Conservation (phyloP, 1,284 basidiomycete species). For the Cryptococcus hybrid region DNA sequence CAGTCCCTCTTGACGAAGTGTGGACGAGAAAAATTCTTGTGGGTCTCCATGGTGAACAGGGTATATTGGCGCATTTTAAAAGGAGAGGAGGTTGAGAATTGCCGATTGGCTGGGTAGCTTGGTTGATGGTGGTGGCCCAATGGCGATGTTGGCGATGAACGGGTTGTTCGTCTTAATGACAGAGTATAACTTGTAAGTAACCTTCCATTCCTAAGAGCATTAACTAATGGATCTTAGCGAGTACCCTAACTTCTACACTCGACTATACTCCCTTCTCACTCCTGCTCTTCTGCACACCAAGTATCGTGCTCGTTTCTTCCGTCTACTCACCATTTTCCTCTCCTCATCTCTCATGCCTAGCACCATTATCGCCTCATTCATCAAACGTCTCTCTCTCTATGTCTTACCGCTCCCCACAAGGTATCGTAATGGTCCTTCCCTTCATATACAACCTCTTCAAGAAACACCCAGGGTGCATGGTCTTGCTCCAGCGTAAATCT, state of each 20-base stretch:
- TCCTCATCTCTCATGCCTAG: constrained; percentile 87
- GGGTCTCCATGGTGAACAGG: constrained; percentile 41
- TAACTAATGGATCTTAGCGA: constrained; percentile 59
- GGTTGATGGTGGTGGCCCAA: constrained; percentile 79
- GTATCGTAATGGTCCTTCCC: constrained; percentile 84
- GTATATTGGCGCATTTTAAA: constrained; percentile 44
- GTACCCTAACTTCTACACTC: constrained; percentile 92
- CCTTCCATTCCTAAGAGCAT: background rate
- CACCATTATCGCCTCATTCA: constrained; percentile 85
- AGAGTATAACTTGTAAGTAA: constrained; percentile 82
- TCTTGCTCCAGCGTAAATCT: constrained; percentile 73
- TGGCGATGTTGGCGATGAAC: constrained; percentile 89
- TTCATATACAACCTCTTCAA: constrained; percentile 96
- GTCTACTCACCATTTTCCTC: constrained; percentile 85
- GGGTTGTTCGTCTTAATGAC: constrained; percentile 88
- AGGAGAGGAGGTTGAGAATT: constrained; percentile 62
- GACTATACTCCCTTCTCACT: constrained; percentile 87
- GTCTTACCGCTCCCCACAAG: constrained; percentile 79
- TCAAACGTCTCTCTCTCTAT: constrained; percentile 87
- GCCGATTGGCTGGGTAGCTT: constrained; percentile 94
- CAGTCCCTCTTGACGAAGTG: constrained; percentile 21
- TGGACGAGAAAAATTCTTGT: constrained; percentile 42
- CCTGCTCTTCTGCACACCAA: constrained; percentile 84
- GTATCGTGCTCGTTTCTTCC: constrained; percentile 92
- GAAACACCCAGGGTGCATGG: constrained; percentile 85